Evolutionary conservation across 257 asterid species (phyloP).

Genomic region (Solanum chilense): DNA sequence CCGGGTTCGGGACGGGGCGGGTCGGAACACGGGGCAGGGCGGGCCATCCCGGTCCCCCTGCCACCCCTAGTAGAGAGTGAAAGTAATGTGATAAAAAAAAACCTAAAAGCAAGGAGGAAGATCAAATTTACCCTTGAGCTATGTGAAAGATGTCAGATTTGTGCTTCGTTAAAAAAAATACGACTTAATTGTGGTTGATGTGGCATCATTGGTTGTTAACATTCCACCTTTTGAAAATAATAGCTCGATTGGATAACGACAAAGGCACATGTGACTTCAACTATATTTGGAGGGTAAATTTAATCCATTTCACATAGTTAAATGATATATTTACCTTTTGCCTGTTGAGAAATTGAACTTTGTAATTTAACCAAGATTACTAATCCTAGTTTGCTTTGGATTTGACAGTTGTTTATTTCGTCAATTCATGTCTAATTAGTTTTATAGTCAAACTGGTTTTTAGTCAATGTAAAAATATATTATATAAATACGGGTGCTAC

Average conservation of each 20-base stretch:
- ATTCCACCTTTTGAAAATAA: neutral
- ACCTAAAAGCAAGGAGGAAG: neutral
- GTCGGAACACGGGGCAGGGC: too few relatives aligned
- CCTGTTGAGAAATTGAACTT: neutral
- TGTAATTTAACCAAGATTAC: neutral
- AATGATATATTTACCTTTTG: neutral
- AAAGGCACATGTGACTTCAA: neutral
- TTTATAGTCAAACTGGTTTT: neutral
- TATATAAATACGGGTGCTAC: neutral
- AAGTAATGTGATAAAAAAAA: neutral
- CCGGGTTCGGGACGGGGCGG: too few relatives aligned
- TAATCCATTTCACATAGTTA: neutral
- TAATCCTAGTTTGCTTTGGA: neutral
- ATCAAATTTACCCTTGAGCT: neutral
- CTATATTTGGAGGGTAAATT: neutral
- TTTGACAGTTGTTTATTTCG: neutral
- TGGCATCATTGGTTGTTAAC: neutral
- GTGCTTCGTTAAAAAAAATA: neutral
- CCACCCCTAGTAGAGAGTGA: neutral
- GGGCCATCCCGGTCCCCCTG: too few relatives aligned
- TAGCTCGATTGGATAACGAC: neutral
- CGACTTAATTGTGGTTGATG: neutral
- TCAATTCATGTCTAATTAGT: neutral
- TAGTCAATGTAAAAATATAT: neutral
- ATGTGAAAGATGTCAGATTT: neutral